Evolutionary conservation across 176 grass and related monocot genomes (phyloP).

Genomic region (Triticum dicoccoides): DNA sequence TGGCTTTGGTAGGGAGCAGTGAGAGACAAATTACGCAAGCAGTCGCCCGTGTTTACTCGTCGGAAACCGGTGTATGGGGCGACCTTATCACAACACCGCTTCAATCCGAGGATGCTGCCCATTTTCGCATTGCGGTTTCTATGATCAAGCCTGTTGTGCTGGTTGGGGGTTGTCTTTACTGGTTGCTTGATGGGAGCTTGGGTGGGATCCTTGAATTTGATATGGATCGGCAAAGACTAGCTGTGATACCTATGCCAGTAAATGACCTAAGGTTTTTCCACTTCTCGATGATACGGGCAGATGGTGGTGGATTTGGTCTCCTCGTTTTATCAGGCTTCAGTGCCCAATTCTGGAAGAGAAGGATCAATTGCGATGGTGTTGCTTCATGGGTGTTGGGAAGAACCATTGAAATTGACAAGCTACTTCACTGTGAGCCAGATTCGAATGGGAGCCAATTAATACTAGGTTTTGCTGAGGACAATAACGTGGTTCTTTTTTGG

Average conservation of each 20-base stretch:
- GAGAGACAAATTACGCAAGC: neutral
- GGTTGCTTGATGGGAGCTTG: neutral
- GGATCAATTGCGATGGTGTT: neutral
- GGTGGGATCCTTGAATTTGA: neutral
- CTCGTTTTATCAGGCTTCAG: neutral
- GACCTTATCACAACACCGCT: neutral
- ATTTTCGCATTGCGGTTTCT: neutral
- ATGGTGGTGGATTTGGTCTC: neutral
- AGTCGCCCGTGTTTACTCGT: neutral
- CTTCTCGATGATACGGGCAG: neutral
- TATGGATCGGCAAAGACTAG: neutral
- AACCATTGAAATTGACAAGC: neutral
- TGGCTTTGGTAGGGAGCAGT: neutral
- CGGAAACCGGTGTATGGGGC: neutral
- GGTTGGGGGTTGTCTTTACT: neutral
- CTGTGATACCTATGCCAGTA: neutral
- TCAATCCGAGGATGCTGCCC: neutral
- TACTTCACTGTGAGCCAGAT: neutral
- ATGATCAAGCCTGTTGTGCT: neutral
- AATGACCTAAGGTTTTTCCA: neutral
- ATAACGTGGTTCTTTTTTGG: neutral
- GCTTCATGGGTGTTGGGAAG: neutral
- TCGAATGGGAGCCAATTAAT: neutral
- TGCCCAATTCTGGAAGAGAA: neutral
- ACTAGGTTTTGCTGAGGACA: neutral